Conservation (phyloP, 208 protist species). For the Leishmania amazonensis region DNA sequence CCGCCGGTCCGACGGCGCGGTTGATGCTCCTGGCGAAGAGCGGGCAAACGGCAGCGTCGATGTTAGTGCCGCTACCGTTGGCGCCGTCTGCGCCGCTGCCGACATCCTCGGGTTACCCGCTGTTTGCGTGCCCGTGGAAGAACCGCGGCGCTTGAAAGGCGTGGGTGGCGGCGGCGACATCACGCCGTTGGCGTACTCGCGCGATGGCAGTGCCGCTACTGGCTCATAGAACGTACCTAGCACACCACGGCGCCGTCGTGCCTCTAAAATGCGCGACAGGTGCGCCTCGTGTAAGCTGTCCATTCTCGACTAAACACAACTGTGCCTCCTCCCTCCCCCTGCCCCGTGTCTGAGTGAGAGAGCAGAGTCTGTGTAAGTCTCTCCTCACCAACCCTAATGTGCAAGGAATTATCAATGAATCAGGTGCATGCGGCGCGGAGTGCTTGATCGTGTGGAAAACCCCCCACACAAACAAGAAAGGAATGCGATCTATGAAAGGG, state of each 20-base stretch:
- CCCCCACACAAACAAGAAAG: not conserved
- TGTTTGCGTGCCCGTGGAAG: constrained; percentile 39
- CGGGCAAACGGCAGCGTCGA: not conserved
- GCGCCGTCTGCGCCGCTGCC: constrained; percentile 15
- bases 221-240: constrained; percentile 31
- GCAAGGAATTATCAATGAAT: not conserved
- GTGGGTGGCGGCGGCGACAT: constrained; percentile 5
- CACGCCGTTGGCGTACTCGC: constrained; percentile 11
- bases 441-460: not conserved
- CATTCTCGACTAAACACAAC: constrained; percentile 33
- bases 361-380: not conserved
- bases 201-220: constrained; percentile 2
- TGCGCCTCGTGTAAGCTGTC: constrained; percentile 70
- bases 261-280: constrained; percentile 76
- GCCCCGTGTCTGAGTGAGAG: not conserved
- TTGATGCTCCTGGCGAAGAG: not conserved
- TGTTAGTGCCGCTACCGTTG: not conserved
- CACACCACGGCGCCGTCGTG: constrained; percentile 61
- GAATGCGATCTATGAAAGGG: not conserved
- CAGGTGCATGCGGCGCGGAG: not conserved
- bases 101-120: not conserved
- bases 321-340: not conserved
- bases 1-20: constrained; percentile 2
- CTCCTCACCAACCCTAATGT: not conserved
- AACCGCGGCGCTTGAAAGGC: constrained; percentile 10